Evolutionary conservation across 192 early-diverging fungal species (phyloP).

Genomic region (Rhizophagus clarus): DNA sequence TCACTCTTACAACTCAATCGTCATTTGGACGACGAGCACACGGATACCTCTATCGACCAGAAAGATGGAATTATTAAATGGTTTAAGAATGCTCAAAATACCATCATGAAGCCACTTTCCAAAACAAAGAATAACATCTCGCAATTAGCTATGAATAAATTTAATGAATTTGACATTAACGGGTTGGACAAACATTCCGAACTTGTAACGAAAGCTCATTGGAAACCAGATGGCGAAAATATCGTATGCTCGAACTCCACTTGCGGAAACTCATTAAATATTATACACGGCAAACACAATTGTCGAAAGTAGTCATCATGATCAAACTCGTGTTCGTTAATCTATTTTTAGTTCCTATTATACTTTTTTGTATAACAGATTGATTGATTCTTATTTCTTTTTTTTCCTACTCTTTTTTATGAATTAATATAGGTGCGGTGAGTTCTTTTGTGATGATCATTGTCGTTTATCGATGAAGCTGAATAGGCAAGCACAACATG

Average conservation of each 20-base stretch:
- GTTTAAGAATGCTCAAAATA: conserved; percentile 57
- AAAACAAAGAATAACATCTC: conserved; percentile 43
- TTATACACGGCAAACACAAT: conserved; percentile 54
- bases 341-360: not conserved
- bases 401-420: conserved; percentile 6
- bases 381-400: not conserved
- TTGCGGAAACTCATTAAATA: conserved; percentile 52
- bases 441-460: conserved; percentile 64
- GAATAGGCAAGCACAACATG: conserved; percentile 60
- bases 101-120: conserved; percentile 46
- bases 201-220: conserved; percentile 55
- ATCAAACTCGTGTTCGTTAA: not conserved
- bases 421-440: conserved; percentile 56
- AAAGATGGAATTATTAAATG: conserved; percentile 50
- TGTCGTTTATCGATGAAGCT: conserved; percentile 60
- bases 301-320: conserved; percentile 51
- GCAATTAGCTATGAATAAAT: conserved; percentile 43
- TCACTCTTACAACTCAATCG: conserved; percentile 44
- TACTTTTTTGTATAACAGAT: not conserved
- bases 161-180: conserved; percentile 47
- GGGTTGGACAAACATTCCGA: conserved; percentile 35
- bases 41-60: conserved; percentile 52
- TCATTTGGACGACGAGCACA: conserved; percentile 53
- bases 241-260: conserved; percentile 48
- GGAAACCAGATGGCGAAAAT: conserved; percentile 52